These are phyloP conservation scores for Cardamine occulta DNA, from an alignment of 345 rosid species.

Conservation along the genomic window DNA sequence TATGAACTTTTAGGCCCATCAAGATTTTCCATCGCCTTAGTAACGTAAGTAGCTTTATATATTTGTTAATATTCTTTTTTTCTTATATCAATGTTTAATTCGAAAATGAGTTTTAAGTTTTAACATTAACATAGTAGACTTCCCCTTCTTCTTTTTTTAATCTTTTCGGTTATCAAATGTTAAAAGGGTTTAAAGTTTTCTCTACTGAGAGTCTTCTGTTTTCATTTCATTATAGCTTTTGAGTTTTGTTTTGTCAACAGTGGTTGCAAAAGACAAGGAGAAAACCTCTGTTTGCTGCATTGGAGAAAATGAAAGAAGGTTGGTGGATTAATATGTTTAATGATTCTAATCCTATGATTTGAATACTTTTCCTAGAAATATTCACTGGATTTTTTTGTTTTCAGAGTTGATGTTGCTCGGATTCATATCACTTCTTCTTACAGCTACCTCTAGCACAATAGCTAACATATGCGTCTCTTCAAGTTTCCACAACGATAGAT, in stretches of 20 bases:
- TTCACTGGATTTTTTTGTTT: not conserved
- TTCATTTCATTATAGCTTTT: not conserved
- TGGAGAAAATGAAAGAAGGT: conserved; percentile 97
- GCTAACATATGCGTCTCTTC: conserved; percentile 79
- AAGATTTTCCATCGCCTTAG: conserved; percentile 71
- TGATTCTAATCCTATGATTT: not conserved
- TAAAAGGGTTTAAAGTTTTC: not conserved
- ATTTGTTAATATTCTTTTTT: not conserved
- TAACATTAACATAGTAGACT: not conserved
- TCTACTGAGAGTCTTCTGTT: too few species aligned
- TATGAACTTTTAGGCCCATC: too few species aligned
- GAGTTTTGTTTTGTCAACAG: conserved; percentile 49
- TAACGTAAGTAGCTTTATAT: conserved; percentile 54
- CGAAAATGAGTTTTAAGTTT: not conserved
- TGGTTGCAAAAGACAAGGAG: conserved; percentile 75
- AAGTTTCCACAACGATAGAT: conserved; percentile 62
- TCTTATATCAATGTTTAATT: not conserved
- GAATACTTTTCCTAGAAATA: not conserved
- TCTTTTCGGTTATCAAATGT: not conserved
- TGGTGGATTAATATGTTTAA: not conserved
- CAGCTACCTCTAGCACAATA: conserved; percentile 78
- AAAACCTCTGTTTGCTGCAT: conserved; percentile 76
- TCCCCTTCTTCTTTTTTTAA: not conserved
- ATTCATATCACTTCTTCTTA: conserved; percentile 84
- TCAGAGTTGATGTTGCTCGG: conserved; percentile 96